These are phyloP conservation scores for Elsinoe fawcettii DNA, from an alignment of 2,329 filamentous ascomycete genomes.

Conservation along the genomic window DNA sequence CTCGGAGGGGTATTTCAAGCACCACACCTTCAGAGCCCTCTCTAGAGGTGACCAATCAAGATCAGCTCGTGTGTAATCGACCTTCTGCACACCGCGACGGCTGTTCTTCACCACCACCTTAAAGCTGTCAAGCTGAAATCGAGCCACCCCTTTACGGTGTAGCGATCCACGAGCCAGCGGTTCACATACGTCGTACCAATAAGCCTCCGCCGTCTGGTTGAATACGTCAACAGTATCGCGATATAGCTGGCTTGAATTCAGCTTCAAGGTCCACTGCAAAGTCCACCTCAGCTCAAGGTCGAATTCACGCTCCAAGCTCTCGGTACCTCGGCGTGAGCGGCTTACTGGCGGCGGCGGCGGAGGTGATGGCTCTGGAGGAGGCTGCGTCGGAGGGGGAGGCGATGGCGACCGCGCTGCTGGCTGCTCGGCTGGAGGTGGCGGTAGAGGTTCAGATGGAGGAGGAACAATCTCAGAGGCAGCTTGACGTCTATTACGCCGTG, in stretches of 20 bases:
- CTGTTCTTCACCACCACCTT: background rate
- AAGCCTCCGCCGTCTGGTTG: background rate
- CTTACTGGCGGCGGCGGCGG: background rate
- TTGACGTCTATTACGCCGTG: no score
- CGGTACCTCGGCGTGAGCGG: background rate
- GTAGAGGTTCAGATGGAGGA: no score
- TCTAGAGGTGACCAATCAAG: background rate
- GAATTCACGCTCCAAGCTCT: background rate
- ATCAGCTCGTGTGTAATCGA: background rate
- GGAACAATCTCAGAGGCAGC: no score
- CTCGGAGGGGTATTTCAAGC: background rate
- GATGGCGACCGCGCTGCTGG: background rate
- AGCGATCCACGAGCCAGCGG: background rate
- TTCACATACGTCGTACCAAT: no score
- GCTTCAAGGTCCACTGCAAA: background rate
- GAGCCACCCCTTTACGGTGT: background rate
- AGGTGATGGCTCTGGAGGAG: background rate
- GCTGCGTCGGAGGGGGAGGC: background rate
- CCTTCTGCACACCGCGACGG: background rate
- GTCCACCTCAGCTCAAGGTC: background rate
- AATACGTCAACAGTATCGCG: background rate
- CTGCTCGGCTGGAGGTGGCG: background rate
- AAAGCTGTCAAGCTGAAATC: background rate
- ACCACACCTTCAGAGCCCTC: background rate
- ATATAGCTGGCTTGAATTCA: background rate